Conservation (phyloP, 1,284 basidiomycete species). For the Ustilago tritici region DNA sequence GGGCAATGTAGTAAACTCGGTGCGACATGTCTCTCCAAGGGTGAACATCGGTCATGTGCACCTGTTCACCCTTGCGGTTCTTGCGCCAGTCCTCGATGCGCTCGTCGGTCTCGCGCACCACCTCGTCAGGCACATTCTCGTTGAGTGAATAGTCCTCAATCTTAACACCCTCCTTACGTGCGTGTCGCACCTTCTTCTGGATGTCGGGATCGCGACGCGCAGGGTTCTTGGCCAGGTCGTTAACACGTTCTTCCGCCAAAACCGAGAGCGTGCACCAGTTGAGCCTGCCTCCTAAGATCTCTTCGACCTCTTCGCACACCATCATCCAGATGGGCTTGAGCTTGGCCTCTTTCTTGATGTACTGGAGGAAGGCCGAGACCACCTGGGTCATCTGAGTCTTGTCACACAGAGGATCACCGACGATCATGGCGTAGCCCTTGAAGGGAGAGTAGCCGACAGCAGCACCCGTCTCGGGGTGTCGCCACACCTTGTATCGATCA, state of each 20-base stretch:
- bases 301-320: conserved; percentile 72
- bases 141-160: conserved; percentile 67
- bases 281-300: conserved; percentile 72
- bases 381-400: conserved; percentile 71
- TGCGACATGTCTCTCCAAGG: conserved; percentile 75
- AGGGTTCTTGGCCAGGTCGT: conserved; percentile 71
- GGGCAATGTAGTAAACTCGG: conserved; percentile 74
- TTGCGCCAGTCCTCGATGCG: conserved; percentile 73
- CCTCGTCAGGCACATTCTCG: conserved; percentile 70
- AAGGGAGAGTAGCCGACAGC: conserved; percentile 73
- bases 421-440: conserved; percentile 71
- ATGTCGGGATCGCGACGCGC: conserved; percentile 72
- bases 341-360: conserved; percentile 69
- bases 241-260: conserved; percentile 74
- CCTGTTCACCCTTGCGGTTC: conserved; percentile 73
- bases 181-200: conserved; percentile 73
- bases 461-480: conserved; percentile 72
- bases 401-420: conserved; percentile 74
- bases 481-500: conserved; percentile 75
- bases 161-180: conserved; percentile 73
- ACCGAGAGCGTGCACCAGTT: conserved; percentile 74
- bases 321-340: conserved; percentile 75
- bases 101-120: conserved; percentile 71
- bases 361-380: conserved; percentile 71
- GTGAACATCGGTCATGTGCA: conserved; percentile 74